phyloP scores from a whole-genome alignment of 306 rosid species.

The Trichosanthes truncata region DNA sequence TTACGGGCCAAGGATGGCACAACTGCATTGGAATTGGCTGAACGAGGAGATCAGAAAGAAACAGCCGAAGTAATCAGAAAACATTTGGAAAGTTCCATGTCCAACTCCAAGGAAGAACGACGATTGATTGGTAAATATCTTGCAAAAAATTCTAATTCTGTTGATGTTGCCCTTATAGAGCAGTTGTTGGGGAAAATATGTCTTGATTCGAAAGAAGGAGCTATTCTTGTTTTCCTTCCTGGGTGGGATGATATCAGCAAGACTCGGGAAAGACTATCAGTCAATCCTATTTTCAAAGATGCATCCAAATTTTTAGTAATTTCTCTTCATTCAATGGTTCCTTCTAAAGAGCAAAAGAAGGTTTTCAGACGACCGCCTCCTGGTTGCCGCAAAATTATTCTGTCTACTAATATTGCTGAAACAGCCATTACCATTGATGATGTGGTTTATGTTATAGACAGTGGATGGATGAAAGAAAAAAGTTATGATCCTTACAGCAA shows the following conservation, averaged over 20 bases:
- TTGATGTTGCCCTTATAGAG: constrained; percentile 67
- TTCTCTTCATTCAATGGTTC: constrained; percentile 85
- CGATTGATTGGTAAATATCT: constrained; percentile 49
- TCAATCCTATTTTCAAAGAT: constrained; percentile 45
- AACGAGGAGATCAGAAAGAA: constrained; percentile 46
- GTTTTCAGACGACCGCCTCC: constrained; percentile 50
- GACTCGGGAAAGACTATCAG: constrained; percentile 48
- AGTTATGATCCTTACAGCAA: constrained; percentile 83
- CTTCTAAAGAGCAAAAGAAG: constrained; percentile 62
- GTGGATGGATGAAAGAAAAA: constrained; percentile 87
- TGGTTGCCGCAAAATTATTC: constrained; percentile 88
- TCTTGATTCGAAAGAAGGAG: constrained; percentile 70
- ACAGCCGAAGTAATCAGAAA: constrained; percentile 45
- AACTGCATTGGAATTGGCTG: constrained; percentile 63
- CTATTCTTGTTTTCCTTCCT: constrained; percentile 85
- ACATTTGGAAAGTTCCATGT: constrained; percentile 35
- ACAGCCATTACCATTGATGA: constrained; percentile 94
- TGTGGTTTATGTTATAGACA: constrained; percentile 82
- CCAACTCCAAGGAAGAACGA: constrained; percentile 37
- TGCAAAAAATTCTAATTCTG: constrained; percentile 44
- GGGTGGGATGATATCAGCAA: constrained; percentile 96
- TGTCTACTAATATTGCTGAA: constrained; percentile 91
- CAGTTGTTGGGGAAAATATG: constrained; percentile 64
- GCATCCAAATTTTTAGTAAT: constrained; percentile 36
- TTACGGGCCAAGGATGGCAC: constrained; percentile 60